Percentiles rank a stretch among this genome's conserved stretches.
Conservation (phyloP, 352 stramenopile species). For the Phytophthora ramorum region DNA sequence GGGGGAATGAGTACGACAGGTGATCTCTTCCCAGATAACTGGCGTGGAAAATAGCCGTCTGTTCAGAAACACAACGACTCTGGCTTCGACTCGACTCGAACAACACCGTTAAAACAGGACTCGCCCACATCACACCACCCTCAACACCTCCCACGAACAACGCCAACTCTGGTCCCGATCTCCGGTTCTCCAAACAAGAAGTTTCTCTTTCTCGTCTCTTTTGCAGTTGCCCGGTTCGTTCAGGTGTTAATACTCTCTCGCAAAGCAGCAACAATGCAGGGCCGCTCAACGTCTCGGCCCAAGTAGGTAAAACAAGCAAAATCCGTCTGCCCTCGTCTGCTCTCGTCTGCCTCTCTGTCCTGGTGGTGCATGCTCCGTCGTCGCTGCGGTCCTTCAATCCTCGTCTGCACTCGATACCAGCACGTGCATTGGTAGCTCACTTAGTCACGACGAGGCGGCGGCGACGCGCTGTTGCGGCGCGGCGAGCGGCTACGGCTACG, state of each 20-base stretch:
- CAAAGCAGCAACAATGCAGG: slow-evolving; percentile 37
- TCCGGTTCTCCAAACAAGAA: slow-evolving; percentile 14
- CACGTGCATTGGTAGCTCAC: too few species aligned
- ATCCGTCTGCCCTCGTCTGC: too few species aligned
- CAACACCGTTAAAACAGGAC: slow-evolving; percentile 26
- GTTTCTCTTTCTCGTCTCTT: slow-evolving; percentile 31
- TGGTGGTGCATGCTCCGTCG: slow-evolving; percentile 2
- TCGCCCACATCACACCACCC: slow-evolving; percentile 23
- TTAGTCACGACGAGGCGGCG: slow-evolving; percentile 63
- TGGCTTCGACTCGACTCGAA: slow-evolving; percentile 21
- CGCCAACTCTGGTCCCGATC: slow-evolving; percentile 37
- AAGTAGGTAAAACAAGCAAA: slow-evolving; percentile 34
- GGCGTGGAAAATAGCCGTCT: slow-evolving; percentile 27
- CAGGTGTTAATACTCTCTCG: slow-evolving; percentile 40
- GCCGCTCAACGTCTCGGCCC: slow-evolving; percentile 27
- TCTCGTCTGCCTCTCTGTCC: slow-evolving; percentile 29
- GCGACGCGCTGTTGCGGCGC: slow-evolving; percentile 42
- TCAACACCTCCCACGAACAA: slow-evolving; percentile 36
- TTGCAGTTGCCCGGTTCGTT: slow-evolving; percentile 37
- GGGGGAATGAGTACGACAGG: not conserved
- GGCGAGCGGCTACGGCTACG: slow-evolving; percentile 61
- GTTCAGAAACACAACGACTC: slow-evolving; percentile 31
- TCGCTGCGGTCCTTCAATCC: not conserved
- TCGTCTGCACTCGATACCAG: slow-evolving; percentile 14
- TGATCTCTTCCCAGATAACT: slow-evolving; percentile 4